Percentiles rank a stretch among this genome's conserved stretches.
Evolutionary conservation across 495 filamentous ascomycete species (phyloP).

Genomic region (Clavariopsis aquatica): DNA sequence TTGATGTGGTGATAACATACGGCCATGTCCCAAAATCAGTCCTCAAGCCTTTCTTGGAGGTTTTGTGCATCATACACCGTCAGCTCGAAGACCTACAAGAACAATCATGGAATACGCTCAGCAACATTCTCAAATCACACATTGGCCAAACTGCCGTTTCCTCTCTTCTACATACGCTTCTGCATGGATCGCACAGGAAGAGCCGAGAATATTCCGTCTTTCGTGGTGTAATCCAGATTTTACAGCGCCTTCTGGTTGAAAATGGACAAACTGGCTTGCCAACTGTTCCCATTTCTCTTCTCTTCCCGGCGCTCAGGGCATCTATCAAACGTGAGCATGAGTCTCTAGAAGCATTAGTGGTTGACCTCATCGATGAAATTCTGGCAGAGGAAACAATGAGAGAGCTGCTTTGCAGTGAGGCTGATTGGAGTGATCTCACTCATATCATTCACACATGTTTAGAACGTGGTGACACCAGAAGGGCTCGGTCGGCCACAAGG

Average conservation of each 20-base stretch:
- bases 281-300: slow-evolving; percentile 31
- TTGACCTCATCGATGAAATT: slow-evolving; percentile 27
- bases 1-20: slow-evolving; percentile 80
- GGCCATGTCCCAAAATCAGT: slow-evolving; percentile 68
- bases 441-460: slow-evolving; percentile 30
- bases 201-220: slow-evolving; percentile 16
- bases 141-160: slow-evolving; percentile 56
- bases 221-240: slow-evolving; percentile 38
- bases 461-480: slow-evolving; percentile 20
- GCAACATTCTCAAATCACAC: slow-evolving; percentile 77
- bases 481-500: neutral
- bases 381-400: slow-evolving; percentile 25
- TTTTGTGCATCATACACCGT: slow-evolving; percentile 80
- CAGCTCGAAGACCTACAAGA: slow-evolving; percentile 69
- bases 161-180: slow-evolving; percentile 36
- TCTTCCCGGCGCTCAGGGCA: slow-evolving; percentile 31
- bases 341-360: slow-evolving; percentile 23
- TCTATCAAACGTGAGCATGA: slow-evolving; percentile 20
- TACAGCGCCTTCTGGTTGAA: slow-evolving; percentile 36
- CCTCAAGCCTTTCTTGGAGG: slow-evolving; percentile 69
- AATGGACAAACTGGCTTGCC: slow-evolving; percentile 32
- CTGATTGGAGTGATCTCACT: slow-evolving; percentile 37
- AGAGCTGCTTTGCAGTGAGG: slow-evolving; percentile 29
- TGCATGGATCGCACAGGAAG: slow-evolving; percentile 14
- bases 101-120: slow-evolving; percentile 72